Base-by-base conservation (phyloP, 306 rosid genomes). In the Gillenia trifoliata region DNA sequence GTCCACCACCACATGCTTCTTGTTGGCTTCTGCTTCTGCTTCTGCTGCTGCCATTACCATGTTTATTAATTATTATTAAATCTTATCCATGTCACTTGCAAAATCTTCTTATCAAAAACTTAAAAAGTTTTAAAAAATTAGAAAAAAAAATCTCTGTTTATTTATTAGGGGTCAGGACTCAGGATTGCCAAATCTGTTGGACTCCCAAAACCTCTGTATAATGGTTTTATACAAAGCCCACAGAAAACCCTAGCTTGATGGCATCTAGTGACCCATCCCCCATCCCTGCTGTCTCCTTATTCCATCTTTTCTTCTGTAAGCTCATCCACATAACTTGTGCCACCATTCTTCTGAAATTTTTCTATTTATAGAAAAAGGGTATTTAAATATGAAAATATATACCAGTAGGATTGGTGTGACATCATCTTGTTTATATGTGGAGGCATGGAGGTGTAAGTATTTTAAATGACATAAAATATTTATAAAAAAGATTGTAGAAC, bases 1-100 rank as follows among this genome's bases (percentile, higher is more conserved):
- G 40, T 52, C 30, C n/a, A n/a, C 61, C 75, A 79, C 89, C 90
- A 84, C 90, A 78, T 77, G 62, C 61, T 64, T 22, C 41, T 38
- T n/a, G n/a, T 8, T 11, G 59, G 41, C 34, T 64, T 65, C 78
- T 41, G 68, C 74, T 59, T 71, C 40, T 36, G 3, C 40, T 36
- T 17, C 26, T 63, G 40, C 34, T 64, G 68, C 78, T 41, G 68
- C 77, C 72, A 78, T 75, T 67, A 26, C 75, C 65, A 26, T 55
- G 16, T 52, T 41, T 61, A 59, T 70, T 26, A 17, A 30, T 59
- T 43, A 71, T 30, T 16, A 19, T 54, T 6, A 71, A 65, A 65
- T 75, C 82, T 76, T 73, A 73, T 85, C 75, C 64, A 73, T 69
- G 38, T 36, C 73, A 64, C 75, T 26, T 74, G 70, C 17, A 72